These are phyloP conservation scores for Citrus reticulata DNA, from an alignment of 345 rosid genomes.

Conservation along the genomic window DNA sequence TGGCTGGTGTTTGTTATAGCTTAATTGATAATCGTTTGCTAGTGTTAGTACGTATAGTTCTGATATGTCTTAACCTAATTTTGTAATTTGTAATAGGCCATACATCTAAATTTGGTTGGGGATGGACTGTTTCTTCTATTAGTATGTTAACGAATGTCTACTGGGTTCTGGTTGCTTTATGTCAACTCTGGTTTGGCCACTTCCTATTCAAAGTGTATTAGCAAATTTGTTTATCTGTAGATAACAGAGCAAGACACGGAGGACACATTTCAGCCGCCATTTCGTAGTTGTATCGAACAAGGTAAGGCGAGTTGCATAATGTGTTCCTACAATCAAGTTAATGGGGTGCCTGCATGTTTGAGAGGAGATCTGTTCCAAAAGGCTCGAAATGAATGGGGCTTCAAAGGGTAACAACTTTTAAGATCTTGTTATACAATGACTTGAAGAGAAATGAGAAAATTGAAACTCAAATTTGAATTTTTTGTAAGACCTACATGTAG, in stretches of 20 bases:
- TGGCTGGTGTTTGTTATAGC: background rate
- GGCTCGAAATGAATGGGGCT: constrained; percentile 83
- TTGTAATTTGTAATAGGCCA: background rate
- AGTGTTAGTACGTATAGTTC: background rate
- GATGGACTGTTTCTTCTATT: background rate
- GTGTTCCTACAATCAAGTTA: constrained; percentile 87
- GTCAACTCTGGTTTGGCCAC: background rate
- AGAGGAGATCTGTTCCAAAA: constrained; percentile 52
- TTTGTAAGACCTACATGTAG: background rate
- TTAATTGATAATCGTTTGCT: background rate
- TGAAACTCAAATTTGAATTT: constrained; percentile 1
- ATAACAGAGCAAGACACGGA: constrained; percentile 82
- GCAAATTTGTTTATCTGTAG: constrained; percentile 26
- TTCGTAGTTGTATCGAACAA: constrained; percentile 62
- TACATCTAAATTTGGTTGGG: background rate
- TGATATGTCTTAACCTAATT: background rate
- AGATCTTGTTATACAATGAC: background rate
- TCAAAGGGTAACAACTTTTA: constrained; percentile 52
- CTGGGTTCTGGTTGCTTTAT: background rate
- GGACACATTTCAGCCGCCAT: constrained; percentile 85
- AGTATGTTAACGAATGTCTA: background rate
- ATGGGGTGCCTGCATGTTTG: constrained; percentile 92
- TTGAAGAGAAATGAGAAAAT: background rate
- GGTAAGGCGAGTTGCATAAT: constrained; percentile 95
- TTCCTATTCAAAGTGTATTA: background rate